Percentiles rank a stretch among this genome's conserved stretches.
Conservation (phyloP, 179 eudicot species). For the Amaranthus tricolor region DNA sequence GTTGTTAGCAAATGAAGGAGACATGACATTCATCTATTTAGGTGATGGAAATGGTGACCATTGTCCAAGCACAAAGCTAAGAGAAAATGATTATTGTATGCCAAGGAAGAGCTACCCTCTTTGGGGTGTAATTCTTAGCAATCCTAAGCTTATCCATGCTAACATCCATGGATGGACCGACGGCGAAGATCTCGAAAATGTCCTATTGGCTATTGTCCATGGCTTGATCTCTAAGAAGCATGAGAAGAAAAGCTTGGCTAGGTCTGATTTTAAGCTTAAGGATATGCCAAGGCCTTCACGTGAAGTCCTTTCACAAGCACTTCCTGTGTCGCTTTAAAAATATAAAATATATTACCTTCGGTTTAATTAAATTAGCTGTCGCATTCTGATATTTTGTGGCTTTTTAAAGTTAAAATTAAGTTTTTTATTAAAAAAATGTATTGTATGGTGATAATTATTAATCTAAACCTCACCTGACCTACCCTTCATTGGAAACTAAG, state of each 20-base stretch:
- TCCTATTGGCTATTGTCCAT: conserved; percentile 40
- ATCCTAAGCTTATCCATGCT: conserved; percentile 36
- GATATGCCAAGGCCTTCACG: conserved; percentile 17
- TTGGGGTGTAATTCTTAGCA: conserved; percentile 56
- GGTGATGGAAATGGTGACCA: conserved; percentile 72
- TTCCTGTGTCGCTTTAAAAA: background rate
- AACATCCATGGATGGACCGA: conserved; percentile 57
- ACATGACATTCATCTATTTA: conserved; percentile 49
- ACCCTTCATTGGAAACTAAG: background rate
- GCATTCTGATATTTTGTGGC: background rate
- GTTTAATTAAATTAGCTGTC: background rate
- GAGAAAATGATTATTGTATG: conserved; percentile 50
- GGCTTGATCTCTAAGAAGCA: conserved; percentile 21
- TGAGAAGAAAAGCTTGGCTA: conserved; percentile 11
- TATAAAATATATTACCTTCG: background rate
- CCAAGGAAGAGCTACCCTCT: conserved; percentile 60
- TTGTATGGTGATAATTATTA: background rate
- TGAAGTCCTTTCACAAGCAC: conserved; percentile 19
- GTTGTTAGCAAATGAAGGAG: conserved; percentile 33
- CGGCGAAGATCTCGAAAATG: conserved; percentile 49
- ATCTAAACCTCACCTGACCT: background rate
- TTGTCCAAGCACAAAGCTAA: conserved; percentile 58
- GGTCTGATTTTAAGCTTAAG: conserved; percentile 18
- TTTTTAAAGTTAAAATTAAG: background rate
- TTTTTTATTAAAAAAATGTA: background rate